phyloP scores from a whole-genome alignment of 2,329 filamentous ascomycete species.

The Boeremia lycopersici region DNA sequence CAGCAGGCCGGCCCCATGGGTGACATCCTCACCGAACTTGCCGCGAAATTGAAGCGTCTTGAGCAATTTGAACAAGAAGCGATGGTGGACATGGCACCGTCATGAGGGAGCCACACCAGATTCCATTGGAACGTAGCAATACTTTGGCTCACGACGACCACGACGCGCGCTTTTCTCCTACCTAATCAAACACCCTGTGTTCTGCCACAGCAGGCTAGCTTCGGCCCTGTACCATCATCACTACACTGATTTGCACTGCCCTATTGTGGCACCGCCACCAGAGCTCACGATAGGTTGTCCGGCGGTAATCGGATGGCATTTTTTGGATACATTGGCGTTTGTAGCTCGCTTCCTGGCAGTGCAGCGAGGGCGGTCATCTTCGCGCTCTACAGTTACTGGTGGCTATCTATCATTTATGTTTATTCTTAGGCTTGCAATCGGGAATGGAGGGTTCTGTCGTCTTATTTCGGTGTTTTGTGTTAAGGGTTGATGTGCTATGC shows the following conservation, averaged over 20 bases:
- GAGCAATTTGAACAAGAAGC: constrained; percentile 49
- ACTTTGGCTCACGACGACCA: not conserved
- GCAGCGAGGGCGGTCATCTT: not conserved
- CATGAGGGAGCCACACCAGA: constrained; percentile 13
- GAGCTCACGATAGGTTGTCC: not conserved
- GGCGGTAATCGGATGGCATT: constrained; percentile 1
- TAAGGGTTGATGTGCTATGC: too few relatives aligned
- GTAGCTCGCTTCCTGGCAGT: not conserved
- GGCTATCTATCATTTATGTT: not conserved
- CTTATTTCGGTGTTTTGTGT: not conserved
- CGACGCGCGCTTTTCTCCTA: not conserved
- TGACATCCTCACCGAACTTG: constrained; percentile 68
- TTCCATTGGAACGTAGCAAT: not conserved
- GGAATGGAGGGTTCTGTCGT: constrained; percentile 1
- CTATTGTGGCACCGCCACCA: constrained; percentile 4
- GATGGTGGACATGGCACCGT: constrained; percentile 35
- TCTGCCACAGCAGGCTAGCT: not conserved
- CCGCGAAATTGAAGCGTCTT: constrained; percentile 67
- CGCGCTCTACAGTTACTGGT: not conserved
- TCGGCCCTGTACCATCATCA: constrained; percentile 9
- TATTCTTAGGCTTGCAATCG: constrained; percentile 6
- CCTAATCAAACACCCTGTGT: not conserved
- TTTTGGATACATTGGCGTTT: constrained; percentile 7
- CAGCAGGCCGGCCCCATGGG: constrained; percentile 79
- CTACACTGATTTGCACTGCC: constrained; percentile 8